Percentiles rank a stretch among this genome's conserved stretches.
Conservation (phyloP, 1,284 basidiomycete genomes). For the Melampsora allii-populina region DNA sequence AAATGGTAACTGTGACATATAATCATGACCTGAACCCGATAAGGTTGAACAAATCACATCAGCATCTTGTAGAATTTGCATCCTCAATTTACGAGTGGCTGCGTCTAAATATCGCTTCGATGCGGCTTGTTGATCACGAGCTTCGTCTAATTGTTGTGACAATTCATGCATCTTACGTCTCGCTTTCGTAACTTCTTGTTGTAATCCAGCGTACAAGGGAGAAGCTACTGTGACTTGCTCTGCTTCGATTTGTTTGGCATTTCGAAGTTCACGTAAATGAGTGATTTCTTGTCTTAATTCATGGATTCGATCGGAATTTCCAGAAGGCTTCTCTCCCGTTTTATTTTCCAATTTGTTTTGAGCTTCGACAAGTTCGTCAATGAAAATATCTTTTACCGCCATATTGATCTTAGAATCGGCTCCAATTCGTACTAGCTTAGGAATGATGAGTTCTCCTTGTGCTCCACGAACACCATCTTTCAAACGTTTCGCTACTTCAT, state of each 20-base stretch:
- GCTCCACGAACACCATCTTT: constrained; percentile 69
- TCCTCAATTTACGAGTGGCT: constrained; percentile 66
- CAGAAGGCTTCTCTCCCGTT: constrained; percentile 44
- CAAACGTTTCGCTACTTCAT: constrained; percentile 87
- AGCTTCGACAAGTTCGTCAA: constrained; percentile 76
- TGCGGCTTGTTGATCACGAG: constrained; percentile 76
- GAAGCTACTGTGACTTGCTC: constrained; percentile 49
- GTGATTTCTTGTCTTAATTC: constrained; percentile 66
- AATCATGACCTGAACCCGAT: constrained; percentile 87
- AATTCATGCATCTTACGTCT: constrained; percentile 66
- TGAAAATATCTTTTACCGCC: constrained; percentile 77
- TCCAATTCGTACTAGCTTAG: constrained; percentile 87
- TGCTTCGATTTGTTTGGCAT: constrained; percentile 65
- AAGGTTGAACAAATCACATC: constrained; percentile 94
- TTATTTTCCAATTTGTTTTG: constrained; percentile 56
- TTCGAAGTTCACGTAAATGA: constrained; percentile 62
- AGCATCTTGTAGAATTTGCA: constrained; percentile 76
- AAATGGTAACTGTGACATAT: constrained; percentile 64
- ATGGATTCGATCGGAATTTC: constrained; percentile 56
- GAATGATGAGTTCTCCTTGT: constrained; percentile 60
- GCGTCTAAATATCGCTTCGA: constrained; percentile 70
- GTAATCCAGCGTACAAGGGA: constrained; percentile 57
- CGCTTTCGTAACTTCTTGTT: constrained; percentile 59
- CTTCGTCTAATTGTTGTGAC: constrained; percentile 67
- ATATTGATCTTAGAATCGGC: constrained; percentile 73